Percentiles rank a stretch among this genome's conserved stretches.
These are phyloP conservation scores for Wickerhamiella azyma DNA, from an alignment of 805 yeast genomes.

Conservation along the genomic window DNA sequence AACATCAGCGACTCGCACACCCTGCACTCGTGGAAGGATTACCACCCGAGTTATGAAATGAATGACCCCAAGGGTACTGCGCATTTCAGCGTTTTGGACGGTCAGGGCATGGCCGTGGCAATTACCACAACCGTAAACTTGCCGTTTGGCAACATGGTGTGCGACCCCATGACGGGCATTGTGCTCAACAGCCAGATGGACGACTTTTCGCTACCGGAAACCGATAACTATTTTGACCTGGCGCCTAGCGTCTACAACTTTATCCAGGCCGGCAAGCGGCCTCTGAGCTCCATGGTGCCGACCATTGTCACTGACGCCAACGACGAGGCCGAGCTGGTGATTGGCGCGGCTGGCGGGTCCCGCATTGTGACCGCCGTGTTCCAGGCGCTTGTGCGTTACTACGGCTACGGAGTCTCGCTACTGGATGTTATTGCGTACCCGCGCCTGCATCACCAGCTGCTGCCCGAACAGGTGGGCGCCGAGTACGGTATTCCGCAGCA, in stretches of 20 bases:
- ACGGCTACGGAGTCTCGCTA: slow-evolving; percentile 43
- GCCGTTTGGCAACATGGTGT: slow-evolving; percentile 68
- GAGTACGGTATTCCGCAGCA: slow-evolving; percentile 37
- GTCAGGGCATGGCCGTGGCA: slow-evolving; percentile 60
- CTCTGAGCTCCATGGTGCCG: slow-evolving; percentile 74
- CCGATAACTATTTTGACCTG: slow-evolving; percentile 63
- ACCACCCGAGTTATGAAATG: slow-evolving; percentile 64
- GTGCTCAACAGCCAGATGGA: slow-evolving; percentile 87
- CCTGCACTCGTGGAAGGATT: slow-evolving; percentile 46
- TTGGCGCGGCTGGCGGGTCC: slow-evolving; percentile 95
- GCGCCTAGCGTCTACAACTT: slow-evolving; percentile 72
- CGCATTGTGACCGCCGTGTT: slow-evolving; percentile 71
- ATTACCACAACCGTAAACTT: slow-evolving; percentile 83
- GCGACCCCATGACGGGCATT: slow-evolving; percentile 71
- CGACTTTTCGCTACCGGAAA: slow-evolving; percentile 67
- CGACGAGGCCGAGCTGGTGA: slow-evolving; percentile 44
- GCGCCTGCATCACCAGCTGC: slow-evolving; percentile 74
- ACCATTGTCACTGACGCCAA: slow-evolving; percentile 36
- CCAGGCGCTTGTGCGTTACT: slow-evolving; percentile 59
- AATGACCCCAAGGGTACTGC: slow-evolving; percentile 86
- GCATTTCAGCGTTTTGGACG: slow-evolving; percentile 70
- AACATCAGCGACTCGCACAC: slow-evolving; percentile 49
- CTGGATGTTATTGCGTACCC: slow-evolving; percentile 67
- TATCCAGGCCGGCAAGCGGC: slow-evolving; percentile 63
- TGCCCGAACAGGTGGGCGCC: slow-evolving; percentile 54